phyloP scores from a whole-genome alignment of 352 stramenopile genomes.

The Phytophthora pluvialis region DNA sequence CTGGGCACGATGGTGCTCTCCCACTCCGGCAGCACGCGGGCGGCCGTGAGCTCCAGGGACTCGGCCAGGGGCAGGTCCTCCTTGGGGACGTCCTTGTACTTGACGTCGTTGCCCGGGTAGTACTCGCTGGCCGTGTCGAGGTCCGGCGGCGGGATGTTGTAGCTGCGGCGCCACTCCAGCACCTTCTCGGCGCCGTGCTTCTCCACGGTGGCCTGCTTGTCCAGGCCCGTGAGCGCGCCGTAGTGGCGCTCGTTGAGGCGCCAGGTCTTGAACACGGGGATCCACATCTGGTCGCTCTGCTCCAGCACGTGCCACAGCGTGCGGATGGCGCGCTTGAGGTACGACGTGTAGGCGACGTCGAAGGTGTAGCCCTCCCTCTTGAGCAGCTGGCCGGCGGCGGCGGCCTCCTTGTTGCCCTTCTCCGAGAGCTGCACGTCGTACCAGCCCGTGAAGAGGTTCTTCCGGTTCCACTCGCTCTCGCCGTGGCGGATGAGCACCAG shows the following conservation, averaged over 20 bases:
- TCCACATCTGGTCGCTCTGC: constrained; percentile 95
- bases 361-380: constrained; percentile 94
- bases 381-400: constrained; percentile 89
- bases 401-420: constrained; percentile 91
- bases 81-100: constrained; percentile 89
- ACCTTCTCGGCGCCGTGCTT: constrained; percentile 94
- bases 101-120: constrained; percentile 92
- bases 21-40: constrained; percentile 93
- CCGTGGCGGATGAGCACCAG: constrained; percentile 94
- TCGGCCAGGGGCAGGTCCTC: constrained; percentile 92
- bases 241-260: constrained; percentile 93
- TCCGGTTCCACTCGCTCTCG: constrained; percentile 95
- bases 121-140: constrained; percentile 92
- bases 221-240: constrained; percentile 90
- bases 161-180: constrained; percentile 96
- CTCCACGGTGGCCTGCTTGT: constrained; percentile 92
- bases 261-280: constrained; percentile 95
- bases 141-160: constrained; percentile 97
- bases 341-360: constrained; percentile 95
- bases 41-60: constrained; percentile 94
- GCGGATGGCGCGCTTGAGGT: constrained; percentile 95
- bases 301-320: constrained; percentile 95
- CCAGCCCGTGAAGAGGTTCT: constrained; percentile 96
- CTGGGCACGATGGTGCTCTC: constrained; percentile 91
- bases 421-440: constrained; percentile 93